These are phyloP conservation scores for Fusarium sp. DNA, from an alignment of 2,329 filamentous ascomycete genomes.

Conservation along the genomic window DNA sequence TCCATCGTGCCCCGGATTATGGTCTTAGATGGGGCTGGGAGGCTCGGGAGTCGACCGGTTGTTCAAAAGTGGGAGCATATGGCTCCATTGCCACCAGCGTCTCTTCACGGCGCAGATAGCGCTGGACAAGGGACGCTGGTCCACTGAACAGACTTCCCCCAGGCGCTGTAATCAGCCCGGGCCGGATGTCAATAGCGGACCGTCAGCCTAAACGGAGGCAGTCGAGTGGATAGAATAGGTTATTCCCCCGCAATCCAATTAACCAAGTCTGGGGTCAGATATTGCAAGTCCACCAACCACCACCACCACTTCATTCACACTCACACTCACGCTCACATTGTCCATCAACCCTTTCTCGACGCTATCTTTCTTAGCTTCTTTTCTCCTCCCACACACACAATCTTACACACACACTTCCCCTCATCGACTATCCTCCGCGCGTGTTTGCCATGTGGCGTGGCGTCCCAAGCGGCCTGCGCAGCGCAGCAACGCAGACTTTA, in stretches of 20 bases:
- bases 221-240: conserved; percentile 16
- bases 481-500: not conserved
- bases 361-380: conserved; percentile 18
- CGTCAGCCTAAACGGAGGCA: conserved; percentile 2
- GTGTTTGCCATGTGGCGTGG: conserved; percentile 49
- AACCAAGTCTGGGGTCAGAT: conserved; percentile 30
- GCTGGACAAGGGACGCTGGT: not conserved
- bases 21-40: conserved; percentile 8
- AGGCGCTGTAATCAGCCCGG: conserved; percentile 42
- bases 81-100: too few relatives aligned
- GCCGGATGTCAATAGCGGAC: not conserved
- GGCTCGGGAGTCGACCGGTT: conserved; percentile 36
- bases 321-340: not conserved
- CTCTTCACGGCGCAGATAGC: conserved; percentile 1
- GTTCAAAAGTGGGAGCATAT: conserved; percentile 29
- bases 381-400: conserved; percentile 1
- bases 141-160: conserved; percentile 19
- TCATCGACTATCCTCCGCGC: conserved; percentile 23
- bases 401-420: conserved; percentile 12
- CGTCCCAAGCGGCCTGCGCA: conserved; percentile 26
- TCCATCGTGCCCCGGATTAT: conserved; percentile 30
- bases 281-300: conserved; percentile 29
- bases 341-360: conserved; percentile 2
- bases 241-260: conserved; percentile 25
- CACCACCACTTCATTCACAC: conserved; percentile 13